Conservation (phyloP, 306 rosid species). For the Vigna trinervia region DNA sequence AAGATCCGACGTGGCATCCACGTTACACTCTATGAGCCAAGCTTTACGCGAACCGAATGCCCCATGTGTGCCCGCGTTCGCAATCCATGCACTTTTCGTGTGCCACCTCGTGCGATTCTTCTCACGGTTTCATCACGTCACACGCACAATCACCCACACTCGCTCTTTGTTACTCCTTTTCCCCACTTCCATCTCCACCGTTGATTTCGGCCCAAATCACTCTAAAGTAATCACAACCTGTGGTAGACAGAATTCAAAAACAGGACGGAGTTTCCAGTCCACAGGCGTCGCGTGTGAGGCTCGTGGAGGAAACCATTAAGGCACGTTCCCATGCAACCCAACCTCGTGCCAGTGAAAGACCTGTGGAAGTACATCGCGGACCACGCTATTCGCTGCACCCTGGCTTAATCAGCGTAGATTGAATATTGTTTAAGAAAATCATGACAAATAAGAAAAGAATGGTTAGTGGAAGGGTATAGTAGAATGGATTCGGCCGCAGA, state of each 20-base stretch:
- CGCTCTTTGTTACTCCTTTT: not conserved
- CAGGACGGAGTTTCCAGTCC: no score
- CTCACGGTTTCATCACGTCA: slow-evolving; percentile 3
- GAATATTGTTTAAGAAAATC: no score
- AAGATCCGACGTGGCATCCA: slow-evolving; percentile 25
- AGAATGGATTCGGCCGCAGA: not conserved
- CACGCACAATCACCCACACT: slow-evolving; percentile 17
- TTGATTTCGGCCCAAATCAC: not conserved
- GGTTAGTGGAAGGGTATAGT: no score
- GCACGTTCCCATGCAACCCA: slow-evolving; percentile 44
- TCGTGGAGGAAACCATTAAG: slow-evolving; percentile 41
- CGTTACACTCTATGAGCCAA: slow-evolving; percentile 18
- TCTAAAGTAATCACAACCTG: not conserved
- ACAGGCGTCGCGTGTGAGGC: slow-evolving; percentile 42
- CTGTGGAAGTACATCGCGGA: not conserved
- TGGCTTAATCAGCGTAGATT: not conserved
- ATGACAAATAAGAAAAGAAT: no score
- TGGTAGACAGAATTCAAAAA: not conserved
- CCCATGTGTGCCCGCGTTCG: slow-evolving; percentile 39
- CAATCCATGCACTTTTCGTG: slow-evolving; percentile 55
- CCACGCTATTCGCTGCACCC: not conserved
- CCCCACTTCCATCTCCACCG: slow-evolving; percentile 1
- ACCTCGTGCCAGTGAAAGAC: slow-evolving; percentile 41
- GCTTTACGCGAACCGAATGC: slow-evolving; percentile 36
- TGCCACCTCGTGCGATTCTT: slow-evolving; percentile 41